Evolutionary conservation across 2,329 filamentous ascomycete genomes (phyloP), one percentile per base, ranked within the genome.

Genomic region (Exophiala lecanii-corni): DNA sequence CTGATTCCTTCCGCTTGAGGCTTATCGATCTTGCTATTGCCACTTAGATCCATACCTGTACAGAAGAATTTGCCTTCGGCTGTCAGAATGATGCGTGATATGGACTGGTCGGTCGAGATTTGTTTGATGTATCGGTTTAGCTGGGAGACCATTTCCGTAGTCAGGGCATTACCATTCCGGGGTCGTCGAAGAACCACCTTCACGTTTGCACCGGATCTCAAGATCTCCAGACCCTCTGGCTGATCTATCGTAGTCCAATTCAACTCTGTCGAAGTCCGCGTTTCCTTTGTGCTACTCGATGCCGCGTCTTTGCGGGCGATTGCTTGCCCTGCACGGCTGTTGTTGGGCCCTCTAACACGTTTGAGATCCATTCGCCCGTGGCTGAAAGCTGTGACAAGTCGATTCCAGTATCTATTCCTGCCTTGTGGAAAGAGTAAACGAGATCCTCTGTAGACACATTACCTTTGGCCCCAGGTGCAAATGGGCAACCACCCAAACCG

Each of bases 381-480:
- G 82, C 76, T 25, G 75, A 74, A 40, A 91, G 66, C 32, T 74
- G 75, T 49, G 83, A 76, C 45, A 50, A 42, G 16, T 55, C 36
- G 9, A 54, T 42, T 3, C 51, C 51, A 9, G 62, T 48, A 78
- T 84, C 60, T 87, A 81, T 60, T 86, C 67, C 49, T 60, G 57
- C 59, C 9, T 58, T 53, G 5, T 63, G 51, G 25, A 65, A 66
- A 55, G 85, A 82, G 59, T 91, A 87, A 2, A 92, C 82, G 65
- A 94, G 66, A 60, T 94, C 84, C 65, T 94, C 88, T 0, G 86
- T 89, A 1, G 85, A 81, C 9, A 91, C 85, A 60, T 94, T 94
- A 1, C 88, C 88, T 30, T 86, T 92, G 1, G 87, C 87, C 0
- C 88, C 88, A 0, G 86, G 87, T 50, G 82, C 86, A 59, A 86